Percentiles rank a stretch among this genome's conserved stretches.
phyloP scores from a whole-genome alignment of 441 rosid genomes.

The Biscutella laevigata region DNA sequence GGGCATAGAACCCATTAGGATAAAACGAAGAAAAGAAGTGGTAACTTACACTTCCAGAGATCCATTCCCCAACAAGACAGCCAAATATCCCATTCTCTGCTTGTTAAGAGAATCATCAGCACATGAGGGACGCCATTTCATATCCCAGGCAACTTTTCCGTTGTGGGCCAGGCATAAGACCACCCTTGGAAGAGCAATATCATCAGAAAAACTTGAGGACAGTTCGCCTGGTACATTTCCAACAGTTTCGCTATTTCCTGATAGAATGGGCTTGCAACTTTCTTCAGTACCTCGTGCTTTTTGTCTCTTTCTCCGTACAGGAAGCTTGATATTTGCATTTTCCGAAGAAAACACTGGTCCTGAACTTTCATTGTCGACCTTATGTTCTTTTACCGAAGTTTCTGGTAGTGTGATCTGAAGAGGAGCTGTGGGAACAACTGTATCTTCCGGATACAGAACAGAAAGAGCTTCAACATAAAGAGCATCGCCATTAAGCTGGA shows the following conservation, averaged over 20 bases:
- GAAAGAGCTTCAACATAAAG: slow-evolving; percentile 36
- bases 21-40: slow-evolving; percentile 17
- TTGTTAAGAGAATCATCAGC: slow-evolving; percentile 33
- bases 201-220: slow-evolving; percentile 30
- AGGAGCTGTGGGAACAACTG: slow-evolving; percentile 32
- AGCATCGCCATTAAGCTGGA: slow-evolving; percentile 25
- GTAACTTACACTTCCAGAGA: slow-evolving; percentile 82
- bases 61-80: slow-evolving; percentile 83
- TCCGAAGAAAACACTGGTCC: slow-evolving; percentile 17
- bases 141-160: slow-evolving; percentile 92
- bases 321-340: slow-evolving; percentile 30
- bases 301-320: slow-evolving; percentile 23
- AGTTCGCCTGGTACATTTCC: slow-evolving; percentile 25
- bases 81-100: slow-evolving; percentile 82
- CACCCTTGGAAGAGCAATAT: slow-evolving; percentile 58
- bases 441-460: slow-evolving; percentile 37
- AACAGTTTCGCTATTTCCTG: slow-evolving; percentile 32
- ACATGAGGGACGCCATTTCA: slow-evolving; percentile 68
- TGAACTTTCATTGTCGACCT: slow-evolving; percentile 14
- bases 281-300: slow-evolving; percentile 24
- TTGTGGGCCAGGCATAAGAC: slow-evolving; percentile 80
- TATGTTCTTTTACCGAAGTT: slow-evolving; percentile 23
- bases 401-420: slow-evolving; percentile 24
- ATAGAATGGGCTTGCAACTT: slow-evolving; percentile 18
- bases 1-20: neutral